phyloP scores from a whole-genome alignment of 148 eudicot species.

The Cornus controversa region DNA sequence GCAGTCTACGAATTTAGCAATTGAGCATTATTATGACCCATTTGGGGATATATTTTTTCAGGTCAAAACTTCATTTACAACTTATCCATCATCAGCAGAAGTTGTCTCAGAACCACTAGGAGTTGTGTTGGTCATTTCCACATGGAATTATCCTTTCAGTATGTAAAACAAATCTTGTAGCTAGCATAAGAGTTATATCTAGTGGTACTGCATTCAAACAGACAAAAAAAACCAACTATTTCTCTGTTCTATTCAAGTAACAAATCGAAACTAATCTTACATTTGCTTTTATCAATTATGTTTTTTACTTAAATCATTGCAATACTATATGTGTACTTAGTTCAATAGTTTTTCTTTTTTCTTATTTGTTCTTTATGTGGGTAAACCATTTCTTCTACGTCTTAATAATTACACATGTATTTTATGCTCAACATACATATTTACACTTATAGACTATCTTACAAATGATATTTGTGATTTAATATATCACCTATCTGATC shows the following conservation, averaged over 20 bases:
- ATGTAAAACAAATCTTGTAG: conserved; percentile 24
- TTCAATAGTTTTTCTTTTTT: background rate
- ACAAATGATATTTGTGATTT: no score
- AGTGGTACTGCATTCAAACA: background rate
- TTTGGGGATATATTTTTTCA: conserved; percentile 19
- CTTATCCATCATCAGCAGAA: conserved; percentile 64
- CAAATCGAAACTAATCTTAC: conserved; percentile 2
- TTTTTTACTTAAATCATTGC: background rate
- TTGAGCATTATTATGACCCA: background rate
- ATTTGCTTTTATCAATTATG: background rate
- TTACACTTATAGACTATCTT: no score
- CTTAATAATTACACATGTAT: background rate
- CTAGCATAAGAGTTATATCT: background rate
- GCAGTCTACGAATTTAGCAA: no score
- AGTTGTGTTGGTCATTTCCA: conserved; percentile 64
- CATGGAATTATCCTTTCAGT: conserved; percentile 95
- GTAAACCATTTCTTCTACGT: background rate
- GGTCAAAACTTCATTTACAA: conserved; percentile 52
- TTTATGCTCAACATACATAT: background rate
- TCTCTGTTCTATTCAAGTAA: background rate
- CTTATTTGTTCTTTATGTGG: background rate
- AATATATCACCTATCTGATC: no score
- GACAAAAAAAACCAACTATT: no score
- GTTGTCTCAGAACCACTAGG: conserved; percentile 72
- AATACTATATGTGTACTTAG: background rate